phyloP scores from a whole-genome alignment of 1,139 yeast genomes.

The Candida gigantensis region DNA sequence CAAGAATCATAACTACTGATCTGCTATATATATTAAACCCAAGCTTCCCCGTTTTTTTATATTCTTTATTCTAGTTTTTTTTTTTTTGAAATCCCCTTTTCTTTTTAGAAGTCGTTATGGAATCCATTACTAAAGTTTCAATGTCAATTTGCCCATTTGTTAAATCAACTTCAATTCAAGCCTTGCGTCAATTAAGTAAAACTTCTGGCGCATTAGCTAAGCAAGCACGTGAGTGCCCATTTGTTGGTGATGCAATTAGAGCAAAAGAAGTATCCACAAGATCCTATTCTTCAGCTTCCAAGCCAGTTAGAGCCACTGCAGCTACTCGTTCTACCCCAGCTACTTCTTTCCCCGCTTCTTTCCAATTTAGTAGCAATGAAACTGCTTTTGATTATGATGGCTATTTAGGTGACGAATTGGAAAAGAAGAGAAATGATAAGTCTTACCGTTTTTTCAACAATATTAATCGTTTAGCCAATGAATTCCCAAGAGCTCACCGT shows the following conservation, averaged over 20 bases:
- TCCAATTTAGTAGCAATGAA: conserved; percentile 43
- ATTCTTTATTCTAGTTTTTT: not conserved
- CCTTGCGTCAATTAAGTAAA: conserved; percentile 54
- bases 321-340: conserved; percentile 23
- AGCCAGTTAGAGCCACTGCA: conserved; percentile 54
- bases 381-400: conserved; percentile 64
- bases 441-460: conserved; percentile 96
- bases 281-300: conserved; percentile 58
- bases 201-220: conserved; percentile 48
- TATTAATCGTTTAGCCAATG: conserved; percentile 91
- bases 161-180: conserved; percentile 62
- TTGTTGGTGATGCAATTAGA: conserved; percentile 76
- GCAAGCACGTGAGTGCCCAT: conserved; percentile 81
- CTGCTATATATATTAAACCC: not conserved
- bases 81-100: not conserved
- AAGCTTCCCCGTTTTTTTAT: not conserved
- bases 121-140: conserved; percentile 74
- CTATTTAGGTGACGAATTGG: conserved; percentile 60
- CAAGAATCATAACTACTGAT: no score
- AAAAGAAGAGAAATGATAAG: conserved; percentile 78
- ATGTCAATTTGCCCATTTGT: conserved; percentile 85
- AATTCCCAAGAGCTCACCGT: conserved; percentile 91
- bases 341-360: conserved; percentile 25
- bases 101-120: conserved; percentile 49
- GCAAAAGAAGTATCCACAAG: conserved; percentile 34